Evolutionary conservation across 257 asterid genomes (phyloP).

Genomic region (Jaltomata sinuosa): DNA sequence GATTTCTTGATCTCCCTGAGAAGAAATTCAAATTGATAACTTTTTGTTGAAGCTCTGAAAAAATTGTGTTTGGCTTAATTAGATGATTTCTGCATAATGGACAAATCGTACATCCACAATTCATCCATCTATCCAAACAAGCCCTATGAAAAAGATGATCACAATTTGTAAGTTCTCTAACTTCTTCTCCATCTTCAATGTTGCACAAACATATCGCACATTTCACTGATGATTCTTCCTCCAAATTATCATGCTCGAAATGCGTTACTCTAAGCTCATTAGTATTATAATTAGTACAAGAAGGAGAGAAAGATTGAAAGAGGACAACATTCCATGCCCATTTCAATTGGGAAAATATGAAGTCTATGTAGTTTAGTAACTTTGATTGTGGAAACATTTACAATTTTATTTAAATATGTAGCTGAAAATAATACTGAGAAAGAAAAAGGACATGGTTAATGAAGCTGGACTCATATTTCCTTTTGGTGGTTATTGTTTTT

Average conservation of each 20-base stretch:
- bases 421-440: background rate
- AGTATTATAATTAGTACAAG: background rate
- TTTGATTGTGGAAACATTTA: background rate
- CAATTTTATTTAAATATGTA: background rate
- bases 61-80: background rate
- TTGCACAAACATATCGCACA: constrained; percentile 2
- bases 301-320: background rate
- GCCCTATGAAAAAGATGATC: constrained; percentile 14
- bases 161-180: constrained; percentile 15
- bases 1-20: background rate
- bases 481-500: background rate
- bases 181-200: constrained; percentile 13
- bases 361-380: background rate
- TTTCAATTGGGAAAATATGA: background rate
- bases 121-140: constrained; percentile 16
- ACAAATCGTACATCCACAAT: constrained; percentile 5
- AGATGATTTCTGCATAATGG: constrained; percentile 14
- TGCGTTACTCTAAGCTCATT: background rate
- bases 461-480: background rate
- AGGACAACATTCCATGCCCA: constrained; percentile 11
- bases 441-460: background rate
- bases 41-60: background rate
- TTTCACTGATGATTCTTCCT: background rate
- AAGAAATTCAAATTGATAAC: constrained; percentile 2
- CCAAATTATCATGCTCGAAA: background rate